phyloP scores from a whole-genome alignment of 768 basidiomycete species.

The Amanita brunnescens region DNA sequence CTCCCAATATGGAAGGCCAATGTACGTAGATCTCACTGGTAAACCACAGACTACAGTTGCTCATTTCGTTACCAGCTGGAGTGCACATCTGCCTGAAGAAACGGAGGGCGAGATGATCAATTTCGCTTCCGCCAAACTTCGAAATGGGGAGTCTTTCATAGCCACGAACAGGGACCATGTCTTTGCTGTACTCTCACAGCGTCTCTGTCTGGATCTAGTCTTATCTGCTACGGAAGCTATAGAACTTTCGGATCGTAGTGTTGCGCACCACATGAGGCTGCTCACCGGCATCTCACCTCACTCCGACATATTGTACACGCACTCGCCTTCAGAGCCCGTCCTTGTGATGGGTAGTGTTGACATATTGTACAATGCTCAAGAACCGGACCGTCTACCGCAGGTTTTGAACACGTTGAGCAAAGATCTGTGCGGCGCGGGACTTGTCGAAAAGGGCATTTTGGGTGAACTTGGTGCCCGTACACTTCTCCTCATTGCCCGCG shows the following conservation, averaged over 20 bases:
- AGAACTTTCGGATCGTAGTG: conserved; percentile 11
- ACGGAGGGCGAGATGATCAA: neutral
- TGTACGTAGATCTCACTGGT: conserved; percentile 1
- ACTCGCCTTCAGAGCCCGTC: conserved; percentile 12
- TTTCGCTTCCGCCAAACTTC: neutral
- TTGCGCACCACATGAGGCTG: conserved; percentile 14
- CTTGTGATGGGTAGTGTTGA: conserved; percentile 5
- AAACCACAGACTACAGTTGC: neutral
- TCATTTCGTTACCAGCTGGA: neutral
- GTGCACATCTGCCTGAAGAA: neutral
- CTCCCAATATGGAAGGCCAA: conserved; percentile 6
- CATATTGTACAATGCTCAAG: neutral
- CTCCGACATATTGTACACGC: conserved; percentile 8
- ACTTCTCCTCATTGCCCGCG: conserved; percentile 4
- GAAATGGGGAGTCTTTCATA: neutral
- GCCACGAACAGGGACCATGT: conserved; percentile 1
- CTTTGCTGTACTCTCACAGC: conserved; percentile 13
- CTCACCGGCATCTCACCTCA: conserved; percentile 11
- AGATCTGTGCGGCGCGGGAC: conserved; percentile 8
- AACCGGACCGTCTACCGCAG: neutral
- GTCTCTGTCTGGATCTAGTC: conserved; percentile 13
- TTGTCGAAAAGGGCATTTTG: conserved; percentile 12
- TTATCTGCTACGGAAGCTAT: conserved; percentile 7
- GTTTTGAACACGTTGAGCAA: neutral
- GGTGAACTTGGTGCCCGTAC: conserved; percentile 12